Percentiles rank a stretch among this genome's conserved stretches.
Evolutionary conservation across 441 rosid genomes (phyloP).

Genomic region (Adansonia gregorii): DNA sequence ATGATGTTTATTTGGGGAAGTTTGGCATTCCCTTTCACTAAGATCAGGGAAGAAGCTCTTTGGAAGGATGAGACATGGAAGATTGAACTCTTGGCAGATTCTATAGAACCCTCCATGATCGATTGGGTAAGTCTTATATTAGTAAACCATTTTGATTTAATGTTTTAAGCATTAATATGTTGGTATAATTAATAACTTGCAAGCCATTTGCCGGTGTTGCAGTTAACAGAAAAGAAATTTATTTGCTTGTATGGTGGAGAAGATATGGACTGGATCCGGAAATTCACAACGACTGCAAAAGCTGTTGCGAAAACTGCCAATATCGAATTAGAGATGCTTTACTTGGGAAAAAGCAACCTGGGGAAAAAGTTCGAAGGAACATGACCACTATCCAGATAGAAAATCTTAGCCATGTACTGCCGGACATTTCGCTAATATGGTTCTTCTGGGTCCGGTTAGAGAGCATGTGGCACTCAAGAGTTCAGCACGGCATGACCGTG

Average conservation of each 20-base stretch:
- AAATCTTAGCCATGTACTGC: constrained; percentile 39
- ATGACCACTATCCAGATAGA: constrained; percentile 28
- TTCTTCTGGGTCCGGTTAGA: constrained; percentile 55
- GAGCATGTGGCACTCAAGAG: constrained; percentile 54
- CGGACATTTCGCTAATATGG: constrained; percentile 36
- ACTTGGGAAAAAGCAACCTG: constrained; percentile 50
- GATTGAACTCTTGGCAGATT: constrained; percentile 44
- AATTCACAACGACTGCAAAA: constrained; percentile 27
- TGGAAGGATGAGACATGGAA: constrained; percentile 52
- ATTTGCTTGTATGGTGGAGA: constrained; percentile 56
- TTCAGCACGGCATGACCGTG: constrained; percentile 34
- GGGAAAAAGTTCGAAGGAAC: constrained; percentile 36
- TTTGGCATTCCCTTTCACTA: constrained; percentile 44
- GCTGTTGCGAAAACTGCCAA: constrained; percentile 31
- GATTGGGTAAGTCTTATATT: constrained; percentile 37
- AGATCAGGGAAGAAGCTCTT: constrained; percentile 44
- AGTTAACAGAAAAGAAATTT: constrained; percentile 35
- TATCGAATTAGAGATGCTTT: constrained; percentile 44
- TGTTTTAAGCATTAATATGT: neutral
- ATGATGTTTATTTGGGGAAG: constrained; percentile 50
- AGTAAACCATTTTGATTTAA: neutral
- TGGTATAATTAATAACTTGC: neutral
- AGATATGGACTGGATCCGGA: constrained; percentile 47
- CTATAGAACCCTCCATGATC: constrained; percentile 34
- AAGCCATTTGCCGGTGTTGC: neutral